Conservation (phyloP, 371 early-diverging fungal genomes). For the Gilbertella persicaria region DNA sequence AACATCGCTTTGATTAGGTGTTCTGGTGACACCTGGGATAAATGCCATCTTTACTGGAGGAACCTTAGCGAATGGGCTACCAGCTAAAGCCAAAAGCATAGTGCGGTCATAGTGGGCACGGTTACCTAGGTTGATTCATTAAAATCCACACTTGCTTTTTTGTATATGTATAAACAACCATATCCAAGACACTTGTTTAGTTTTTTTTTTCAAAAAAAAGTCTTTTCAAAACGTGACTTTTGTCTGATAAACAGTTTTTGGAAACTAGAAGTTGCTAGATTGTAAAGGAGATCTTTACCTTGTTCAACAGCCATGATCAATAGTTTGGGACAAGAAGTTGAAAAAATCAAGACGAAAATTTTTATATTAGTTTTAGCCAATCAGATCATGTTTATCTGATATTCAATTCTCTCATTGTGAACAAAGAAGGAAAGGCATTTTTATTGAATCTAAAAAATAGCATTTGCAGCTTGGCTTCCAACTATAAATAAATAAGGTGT, state of each 20-base stretch:
- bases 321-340: not conserved
- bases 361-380: too few relatives aligned
- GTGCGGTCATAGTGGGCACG: slow-evolving; percentile 69
- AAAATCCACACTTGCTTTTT: not conserved
- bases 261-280: not conserved
- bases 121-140: slow-evolving; percentile 19
- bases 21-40: slow-evolving; percentile 66
- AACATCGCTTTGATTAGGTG: slow-evolving; percentile 33
- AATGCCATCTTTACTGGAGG: slow-evolving; percentile 64
- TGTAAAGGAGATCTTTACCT: slow-evolving; percentile 15
- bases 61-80: slow-evolving; percentile 64
- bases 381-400: too few relatives aligned
- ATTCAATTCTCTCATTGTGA: too few relatives aligned
- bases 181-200: too few relatives aligned
- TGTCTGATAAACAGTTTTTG: not conserved
- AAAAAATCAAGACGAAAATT: not conserved
- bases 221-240: not conserved
- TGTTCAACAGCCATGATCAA: slow-evolving; percentile 28
- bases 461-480: slow-evolving; percentile 30
- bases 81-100: slow-evolving; percentile 64
- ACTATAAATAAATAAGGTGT: slow-evolving; percentile 19
- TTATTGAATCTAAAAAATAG: slow-evolving; percentile 22
- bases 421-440: not conserved
- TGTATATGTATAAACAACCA: too few relatives aligned
- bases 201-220: not conserved